Evolutionary conservation across 2,329 filamentous ascomycete genomes (phyloP).

Genomic region (Alternaria ethzedia): DNA sequence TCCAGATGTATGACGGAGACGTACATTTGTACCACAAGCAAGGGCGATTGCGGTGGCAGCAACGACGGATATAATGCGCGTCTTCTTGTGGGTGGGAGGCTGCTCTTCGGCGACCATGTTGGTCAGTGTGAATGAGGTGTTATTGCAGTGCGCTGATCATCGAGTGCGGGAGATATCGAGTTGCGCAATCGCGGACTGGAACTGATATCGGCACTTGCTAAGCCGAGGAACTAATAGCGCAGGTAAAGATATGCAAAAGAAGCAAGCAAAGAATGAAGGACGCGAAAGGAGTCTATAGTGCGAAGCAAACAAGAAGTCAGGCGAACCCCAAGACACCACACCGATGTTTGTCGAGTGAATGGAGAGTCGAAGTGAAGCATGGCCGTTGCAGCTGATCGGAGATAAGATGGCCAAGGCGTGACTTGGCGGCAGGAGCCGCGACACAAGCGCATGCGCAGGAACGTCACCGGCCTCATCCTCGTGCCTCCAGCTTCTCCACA

Average conservation of each 20-base stretch:
- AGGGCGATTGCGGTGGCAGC: constrained; percentile 85
- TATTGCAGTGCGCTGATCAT: constrained; percentile 30
- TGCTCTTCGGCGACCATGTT: constrained; percentile 33
- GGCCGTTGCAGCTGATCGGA: constrained; percentile 17
- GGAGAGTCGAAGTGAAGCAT: constrained; percentile 6
- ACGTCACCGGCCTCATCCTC: constrained; percentile 25
- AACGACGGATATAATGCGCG: constrained; percentile 80
- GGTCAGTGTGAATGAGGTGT: constrained; percentile 17
- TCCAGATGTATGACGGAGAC: constrained; percentile 35
- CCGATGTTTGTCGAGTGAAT: background rate
- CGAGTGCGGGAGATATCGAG: constrained; percentile 13
- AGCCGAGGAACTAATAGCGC: constrained; percentile 1
- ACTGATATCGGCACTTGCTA: constrained; percentile 13
- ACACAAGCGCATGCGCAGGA: constrained; percentile 12
- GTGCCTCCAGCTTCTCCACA: constrained; percentile 17
- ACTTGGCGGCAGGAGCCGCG: constrained; percentile 19
- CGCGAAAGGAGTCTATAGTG: background rate
- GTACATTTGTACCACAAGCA: constrained; percentile 90
- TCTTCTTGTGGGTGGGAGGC: constrained; percentile 60
- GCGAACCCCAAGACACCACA: background rate
- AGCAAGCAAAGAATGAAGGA: background rate
- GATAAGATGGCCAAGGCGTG: constrained; percentile 25
- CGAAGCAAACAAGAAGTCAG: constrained; percentile 1
- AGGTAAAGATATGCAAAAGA: background rate
- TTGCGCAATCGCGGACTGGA: constrained; percentile 8